phyloP scores from a whole-genome alignment of 2,329 filamentous ascomycete genomes.

The Rutstroemia sydowiana region DNA sequence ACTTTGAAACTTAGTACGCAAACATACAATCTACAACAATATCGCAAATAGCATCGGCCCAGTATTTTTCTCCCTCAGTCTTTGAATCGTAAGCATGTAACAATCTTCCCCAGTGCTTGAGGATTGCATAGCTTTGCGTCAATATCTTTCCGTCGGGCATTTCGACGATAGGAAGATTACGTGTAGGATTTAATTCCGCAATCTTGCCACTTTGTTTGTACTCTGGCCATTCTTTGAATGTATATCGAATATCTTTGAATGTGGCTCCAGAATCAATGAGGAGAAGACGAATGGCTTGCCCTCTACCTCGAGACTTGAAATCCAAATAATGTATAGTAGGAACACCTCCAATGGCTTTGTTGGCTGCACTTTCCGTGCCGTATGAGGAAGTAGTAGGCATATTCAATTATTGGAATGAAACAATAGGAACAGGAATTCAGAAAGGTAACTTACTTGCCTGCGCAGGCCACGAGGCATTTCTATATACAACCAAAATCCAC shows the following conservation, averaged over 20 bases:
- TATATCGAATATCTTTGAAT: constrained; percentile 28
- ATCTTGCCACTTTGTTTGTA: constrained; percentile 22
- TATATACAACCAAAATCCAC: too few species aligned
- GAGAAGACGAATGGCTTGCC: constrained; percentile 27
- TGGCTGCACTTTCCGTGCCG: constrained; percentile 22
- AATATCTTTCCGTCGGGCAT: constrained; percentile 27
- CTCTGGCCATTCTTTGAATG: constrained; percentile 27
- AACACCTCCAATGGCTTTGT: constrained; percentile 29
- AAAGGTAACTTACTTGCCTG: too few species aligned
- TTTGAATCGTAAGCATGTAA: constrained; percentile 27
- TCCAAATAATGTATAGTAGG: constrained; percentile 30
- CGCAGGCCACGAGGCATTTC: too few species aligned
- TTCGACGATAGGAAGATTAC: constrained; percentile 26
- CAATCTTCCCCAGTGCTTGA: constrained; percentile 26
- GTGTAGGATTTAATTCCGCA: constrained; percentile 22
- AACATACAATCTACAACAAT: constrained; percentile 17
- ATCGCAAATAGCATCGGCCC: constrained; percentile 29
- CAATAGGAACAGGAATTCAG: too few species aligned
- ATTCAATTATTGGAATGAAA: too few species aligned
- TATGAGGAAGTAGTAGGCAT: constrained; percentile 4
- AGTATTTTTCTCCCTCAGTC: constrained; percentile 29
- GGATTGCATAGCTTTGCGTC: constrained; percentile 29
- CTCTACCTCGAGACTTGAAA: constrained; percentile 28
- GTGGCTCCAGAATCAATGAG: constrained; percentile 28
- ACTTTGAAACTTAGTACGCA: too few species aligned